These are phyloP conservation scores for Quercus robur DNA, from an alignment of 306 rosid genomes.

Conservation along the genomic window DNA sequence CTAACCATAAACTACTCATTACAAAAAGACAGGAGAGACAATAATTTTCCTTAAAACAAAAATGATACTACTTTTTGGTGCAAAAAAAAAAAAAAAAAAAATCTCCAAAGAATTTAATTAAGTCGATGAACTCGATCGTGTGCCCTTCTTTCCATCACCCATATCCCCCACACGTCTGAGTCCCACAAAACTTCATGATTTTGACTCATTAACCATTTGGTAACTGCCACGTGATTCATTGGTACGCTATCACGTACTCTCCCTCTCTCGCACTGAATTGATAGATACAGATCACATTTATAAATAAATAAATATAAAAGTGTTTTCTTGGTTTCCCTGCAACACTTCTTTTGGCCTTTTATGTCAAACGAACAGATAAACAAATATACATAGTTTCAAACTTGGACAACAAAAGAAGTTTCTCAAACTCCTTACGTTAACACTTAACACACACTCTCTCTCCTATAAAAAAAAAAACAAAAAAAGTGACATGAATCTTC, in stretches of 20 bases:
- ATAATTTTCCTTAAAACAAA: too few species aligned
- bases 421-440: conserved; percentile 18
- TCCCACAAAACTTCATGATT: too few species aligned
- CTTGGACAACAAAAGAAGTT: conserved; percentile 22
- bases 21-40: too few species aligned
- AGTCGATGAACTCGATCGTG: too few species aligned
- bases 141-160: not conserved
- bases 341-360: conserved; percentile 44
- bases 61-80: too few species aligned
- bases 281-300: conserved; percentile 5
- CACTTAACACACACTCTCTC: conserved; percentile 10
- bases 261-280: conserved; percentile 11
- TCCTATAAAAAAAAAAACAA: not conserved
- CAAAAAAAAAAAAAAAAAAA: too few species aligned
- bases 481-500: conserved; percentile 40
- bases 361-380: conserved; percentile 3
- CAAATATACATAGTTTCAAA: conserved; percentile 32
- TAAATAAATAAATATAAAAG: conserved; percentile 21
- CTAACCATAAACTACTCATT: too few species aligned
- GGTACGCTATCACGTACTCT: not conserved
- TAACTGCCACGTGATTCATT: conserved; percentile 48
- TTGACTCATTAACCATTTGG: conserved; percentile 20
- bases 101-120: too few species aligned
- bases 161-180: not conserved
- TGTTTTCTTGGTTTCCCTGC: conserved; percentile 67